Evolutionary conservation across 768 basidiomycete species (phyloP).

Genomic region (Boletus subcaerulescens): DNA sequence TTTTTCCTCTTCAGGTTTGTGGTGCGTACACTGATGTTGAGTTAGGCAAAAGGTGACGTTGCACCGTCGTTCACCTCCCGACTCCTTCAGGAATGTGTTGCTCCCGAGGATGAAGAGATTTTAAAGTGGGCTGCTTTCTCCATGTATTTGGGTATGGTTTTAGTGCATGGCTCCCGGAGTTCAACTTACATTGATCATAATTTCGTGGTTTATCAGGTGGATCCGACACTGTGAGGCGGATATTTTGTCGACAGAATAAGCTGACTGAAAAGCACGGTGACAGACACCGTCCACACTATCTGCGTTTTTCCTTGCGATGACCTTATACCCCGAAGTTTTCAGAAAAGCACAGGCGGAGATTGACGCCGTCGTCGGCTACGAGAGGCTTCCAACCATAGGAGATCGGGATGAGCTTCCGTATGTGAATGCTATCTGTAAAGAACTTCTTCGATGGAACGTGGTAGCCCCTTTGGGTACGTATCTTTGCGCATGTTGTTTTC

Average conservation of each 20-base stretch:
- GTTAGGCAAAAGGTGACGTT: slow-evolving; percentile 10
- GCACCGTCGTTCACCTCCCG: slow-evolving; percentile 13
- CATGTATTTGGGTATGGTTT: slow-evolving; percentile 16
- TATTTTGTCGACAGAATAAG: slow-evolving; percentile 14
- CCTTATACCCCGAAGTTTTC: slow-evolving; percentile 2
- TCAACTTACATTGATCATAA: neutral
- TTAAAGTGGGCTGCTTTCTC: slow-evolving; percentile 16
- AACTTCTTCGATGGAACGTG: slow-evolving; percentile 10
- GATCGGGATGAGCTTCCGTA: slow-evolving; percentile 17
- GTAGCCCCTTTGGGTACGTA: slow-evolving; percentile 1
- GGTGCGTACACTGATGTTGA: neutral
- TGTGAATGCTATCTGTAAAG: slow-evolving; percentile 14
- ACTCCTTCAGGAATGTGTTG: slow-evolving; percentile 5
- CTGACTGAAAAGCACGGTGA: slow-evolving; percentile 4
- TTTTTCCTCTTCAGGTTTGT: neutral
- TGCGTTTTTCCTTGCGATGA: slow-evolving; percentile 22
- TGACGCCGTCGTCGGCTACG: slow-evolving; percentile 5
- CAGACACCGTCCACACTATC: slow-evolving; percentile 6
- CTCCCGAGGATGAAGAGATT: slow-evolving; percentile 8
- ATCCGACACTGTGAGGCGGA: slow-evolving; percentile 15
- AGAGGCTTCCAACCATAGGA: slow-evolving; percentile 9
- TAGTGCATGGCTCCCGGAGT: neutral
- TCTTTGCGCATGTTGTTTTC: neutral
- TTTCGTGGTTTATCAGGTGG: slow-evolving; percentile 21
- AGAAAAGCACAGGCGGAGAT: slow-evolving; percentile 14